Base-by-base conservation (phyloP, 2,329 filamentous ascomycete genomes). In the Fusarium sp. region DNA sequence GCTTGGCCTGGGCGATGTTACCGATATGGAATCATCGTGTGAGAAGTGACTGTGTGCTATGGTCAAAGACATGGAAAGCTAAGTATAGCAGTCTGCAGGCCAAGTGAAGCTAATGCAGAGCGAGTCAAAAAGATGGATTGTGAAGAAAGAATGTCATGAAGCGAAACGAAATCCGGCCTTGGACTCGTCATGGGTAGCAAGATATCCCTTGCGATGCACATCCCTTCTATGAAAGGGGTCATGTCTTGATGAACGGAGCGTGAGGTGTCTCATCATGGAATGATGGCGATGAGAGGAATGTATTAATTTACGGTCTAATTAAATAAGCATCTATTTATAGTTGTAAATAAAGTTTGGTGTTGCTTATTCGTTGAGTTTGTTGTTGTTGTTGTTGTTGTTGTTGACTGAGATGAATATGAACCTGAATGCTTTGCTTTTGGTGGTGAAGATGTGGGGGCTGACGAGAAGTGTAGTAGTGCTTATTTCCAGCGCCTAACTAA, bases 151-250 rank as follows among this genome's bases (percentile, higher is more conserved):
- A 25, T n/a, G 20, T 11, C 25, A 43, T 41, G 25, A 7, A 50
- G 16, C 25, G 30, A 40, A 40, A 53, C 16, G 23, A 42, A 53
- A 45, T 43, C 9, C 14, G 4, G 16, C 20, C 4, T 21, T 41
- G 10, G 13, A 60, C 25, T 21, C 27, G 56, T 53, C 59, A 43
- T 61, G 18, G 18, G 3, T 16, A 28, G 28, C 23, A 62, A 53
- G 37, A 40, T 18, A 45, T 45, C 40, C 59, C 59, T 62, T 60
- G 23, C 18, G 23, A 45, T 4, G 8, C 18, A 20, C 12, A 53
- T 53, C 37, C 28, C 59, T 56, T 61, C 56, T 32, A 46, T 43
- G 48, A 45, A 60, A 61, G 59, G 59, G 45, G 32, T 30, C 28
- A 13, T 62, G 45, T 50, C 20, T 60, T 40, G 30, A 14, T 18